Conservation (phyloP, 345 rosid genomes). For the Kandelia obovata region DNA sequence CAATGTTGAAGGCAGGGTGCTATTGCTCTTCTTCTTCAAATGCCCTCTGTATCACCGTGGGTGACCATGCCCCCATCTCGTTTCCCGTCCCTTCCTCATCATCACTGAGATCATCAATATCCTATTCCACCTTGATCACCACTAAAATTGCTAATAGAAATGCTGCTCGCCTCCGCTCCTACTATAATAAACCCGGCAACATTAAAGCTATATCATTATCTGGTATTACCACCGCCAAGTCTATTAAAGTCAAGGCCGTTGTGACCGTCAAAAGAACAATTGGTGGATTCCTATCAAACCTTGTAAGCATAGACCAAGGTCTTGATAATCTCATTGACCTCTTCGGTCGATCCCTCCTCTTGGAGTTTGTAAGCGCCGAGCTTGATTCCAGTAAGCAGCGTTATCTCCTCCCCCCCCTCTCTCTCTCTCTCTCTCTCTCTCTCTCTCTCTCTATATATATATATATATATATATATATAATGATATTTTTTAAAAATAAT, state of each 20-base stretch:
- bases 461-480: no score
- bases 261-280: constrained; percentile 35
- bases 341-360: constrained; percentile 41
- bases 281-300: constrained; percentile 22
- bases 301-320: constrained; percentile 18
- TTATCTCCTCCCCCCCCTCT: no score
- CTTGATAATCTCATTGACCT: constrained; percentile 43
- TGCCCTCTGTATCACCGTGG: constrained; percentile 23
- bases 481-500: no score
- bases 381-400: constrained; percentile 47
- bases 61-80: constrained; percentile 1
- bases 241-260: constrained; percentile 31
- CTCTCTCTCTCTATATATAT: no score
- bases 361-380: constrained; percentile 57
- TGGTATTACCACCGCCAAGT: not conserved
- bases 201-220: constrained; percentile 17
- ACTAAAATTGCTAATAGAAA: not conserved
- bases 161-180: constrained; percentile 6
- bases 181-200: not conserved
- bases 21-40: constrained; percentile 9
- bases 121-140: constrained; percentile 5
- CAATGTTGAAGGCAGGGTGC: constrained; percentile 38
- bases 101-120: no score
- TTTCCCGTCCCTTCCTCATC: no score
- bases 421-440: no score